Base-by-base conservation (phyloP, 768 basidiomycete genomes). In the Lenzites betulinus region DNA sequence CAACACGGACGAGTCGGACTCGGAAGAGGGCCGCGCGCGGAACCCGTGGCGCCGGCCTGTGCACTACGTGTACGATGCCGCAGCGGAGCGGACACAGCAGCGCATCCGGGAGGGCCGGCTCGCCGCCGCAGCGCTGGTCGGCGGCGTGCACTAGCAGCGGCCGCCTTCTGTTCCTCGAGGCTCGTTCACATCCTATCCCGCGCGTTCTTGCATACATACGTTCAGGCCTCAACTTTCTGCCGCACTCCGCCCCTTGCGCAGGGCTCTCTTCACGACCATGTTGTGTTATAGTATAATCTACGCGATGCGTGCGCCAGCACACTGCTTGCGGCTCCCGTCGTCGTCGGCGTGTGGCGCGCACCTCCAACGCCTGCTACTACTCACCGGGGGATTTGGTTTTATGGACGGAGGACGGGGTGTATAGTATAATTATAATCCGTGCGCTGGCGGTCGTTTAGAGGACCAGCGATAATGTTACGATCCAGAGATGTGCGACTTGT, bases 31-130 rank as follows among this genome's bases (percentile, higher is more conserved):
- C 15, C 67, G 68, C 9, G 72, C 72, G 39, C 53, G 44, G 35
- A 54, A 59, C 49, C 71, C 67, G 28, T 68, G 67, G 63, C 82
- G 81, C 49, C 80, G 74, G 20, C 83, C 85, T 2, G 79, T 85
- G 25, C 82, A 82, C 15, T 95, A 89, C 73, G 92, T 90, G n/a
- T 97, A 97, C 71, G 94, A 97, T 70, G 94, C 94, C 0, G 92
- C 88, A 6, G 92, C 92, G 25, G 93, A 96, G 72, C 83, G 90
- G 63, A 84, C 85, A 53, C 77, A 82, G 64, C 79, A 86, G 75
- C 78, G 84, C 58, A 77, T 89, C 54, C 74, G 75, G 59, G 79
- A 84, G 63, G 79, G 59, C 0, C 59, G 71, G 25, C 65, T 71
- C 43, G 65, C 64, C 18, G 56, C 64, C 12, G 62, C 66, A 8